phyloP scores from a whole-genome alignment of 2,329 filamentous ascomycete genomes.

The Akanthomyces uredinophilus region DNA sequence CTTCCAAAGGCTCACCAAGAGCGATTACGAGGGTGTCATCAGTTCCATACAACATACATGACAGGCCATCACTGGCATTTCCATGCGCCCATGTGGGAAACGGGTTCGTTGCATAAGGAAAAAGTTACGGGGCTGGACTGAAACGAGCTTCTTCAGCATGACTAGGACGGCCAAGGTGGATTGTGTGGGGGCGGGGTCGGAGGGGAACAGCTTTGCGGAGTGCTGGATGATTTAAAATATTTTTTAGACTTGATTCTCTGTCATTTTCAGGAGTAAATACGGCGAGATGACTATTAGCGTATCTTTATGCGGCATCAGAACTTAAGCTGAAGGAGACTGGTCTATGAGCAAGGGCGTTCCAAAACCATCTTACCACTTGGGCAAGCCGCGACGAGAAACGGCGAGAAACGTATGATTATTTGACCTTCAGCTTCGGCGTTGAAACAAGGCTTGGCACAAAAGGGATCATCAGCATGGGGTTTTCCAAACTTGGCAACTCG shows the following conservation, averaged over 20 bases:
- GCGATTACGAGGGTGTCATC: not conserved
- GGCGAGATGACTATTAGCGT: no score
- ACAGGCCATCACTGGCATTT: not conserved
- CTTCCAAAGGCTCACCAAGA: not conserved
- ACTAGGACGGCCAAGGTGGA: not conserved
- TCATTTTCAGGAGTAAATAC: no score
- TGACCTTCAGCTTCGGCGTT: not conserved
- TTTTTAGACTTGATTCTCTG: no score
- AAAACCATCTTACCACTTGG: not conserved
- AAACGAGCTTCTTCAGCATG: not conserved
- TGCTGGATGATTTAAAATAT: no score
- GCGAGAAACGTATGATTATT: not conserved
- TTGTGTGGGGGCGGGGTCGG: no score
- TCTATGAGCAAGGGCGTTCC: not conserved
- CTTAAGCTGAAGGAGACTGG: no score
- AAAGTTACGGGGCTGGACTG: not conserved
- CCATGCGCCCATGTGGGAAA: not conserved
- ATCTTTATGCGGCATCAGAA: no score
- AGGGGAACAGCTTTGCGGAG: no score
- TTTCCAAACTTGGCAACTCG: not conserved
- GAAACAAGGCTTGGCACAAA: not conserved
- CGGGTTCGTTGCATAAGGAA: not conserved
- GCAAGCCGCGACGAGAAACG: not conserved
- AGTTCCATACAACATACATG: not conserved
- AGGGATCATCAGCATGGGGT: not conserved